Conservation (phyloP, 2,329 filamentous ascomycete species). For the Lomentospora prolificans region DNA sequence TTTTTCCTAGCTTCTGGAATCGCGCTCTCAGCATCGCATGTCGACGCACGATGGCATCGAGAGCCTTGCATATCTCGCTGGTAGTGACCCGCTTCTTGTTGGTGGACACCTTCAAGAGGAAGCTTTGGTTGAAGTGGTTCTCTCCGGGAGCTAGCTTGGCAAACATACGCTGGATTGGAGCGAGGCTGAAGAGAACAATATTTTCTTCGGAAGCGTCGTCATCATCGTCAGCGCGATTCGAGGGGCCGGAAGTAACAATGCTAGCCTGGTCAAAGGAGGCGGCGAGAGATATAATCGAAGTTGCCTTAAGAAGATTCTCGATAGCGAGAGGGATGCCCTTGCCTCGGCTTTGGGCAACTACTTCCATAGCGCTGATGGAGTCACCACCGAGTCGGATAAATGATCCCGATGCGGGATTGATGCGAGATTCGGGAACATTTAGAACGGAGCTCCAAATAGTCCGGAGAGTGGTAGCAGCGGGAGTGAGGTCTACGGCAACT, state of each 20-base stretch:
- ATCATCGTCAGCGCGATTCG: not conserved
- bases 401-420: slow-evolving; percentile 1
- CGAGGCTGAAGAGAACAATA: slow-evolving; percentile 8
- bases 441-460: not conserved
- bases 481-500: not conserved
- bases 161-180: slow-evolving; percentile 12
- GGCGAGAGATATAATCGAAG: not conserved
- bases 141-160: slow-evolving; percentile 3
- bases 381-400: slow-evolving; percentile 8
- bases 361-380: slow-evolving; percentile 9
- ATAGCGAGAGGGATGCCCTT: slow-evolving; percentile 9
- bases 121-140: slow-evolving; percentile 13
- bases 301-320: slow-evolving; percentile 11
- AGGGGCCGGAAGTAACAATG: not conserved
- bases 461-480: not conserved
- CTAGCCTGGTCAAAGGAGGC: not conserved
- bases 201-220: not conserved
- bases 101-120: slow-evolving; percentile 7
- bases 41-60: slow-evolving; percentile 8
- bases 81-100: not conserved
- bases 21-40: slow-evolving; percentile 13
- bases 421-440: not conserved
- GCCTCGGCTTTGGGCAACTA: slow-evolving; percentile 9
- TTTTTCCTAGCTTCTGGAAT: slow-evolving; percentile 6
- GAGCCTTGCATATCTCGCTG: slow-evolving; percentile 1